Conservation (phyloP, 2,329 filamentous ascomycete genomes). For the Colletotrichum scovillei region DNA sequence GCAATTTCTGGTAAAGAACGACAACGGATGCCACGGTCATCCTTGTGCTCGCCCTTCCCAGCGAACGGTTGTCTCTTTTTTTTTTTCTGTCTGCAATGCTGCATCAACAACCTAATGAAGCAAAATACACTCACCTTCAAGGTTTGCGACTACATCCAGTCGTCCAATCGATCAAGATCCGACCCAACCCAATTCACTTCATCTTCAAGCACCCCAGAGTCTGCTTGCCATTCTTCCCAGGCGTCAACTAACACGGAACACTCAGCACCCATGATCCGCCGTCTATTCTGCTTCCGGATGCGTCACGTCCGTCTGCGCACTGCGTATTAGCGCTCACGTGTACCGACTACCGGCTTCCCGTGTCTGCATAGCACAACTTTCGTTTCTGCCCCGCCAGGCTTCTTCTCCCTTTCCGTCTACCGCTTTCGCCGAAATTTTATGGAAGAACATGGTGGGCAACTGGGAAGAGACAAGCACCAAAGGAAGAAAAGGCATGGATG, state of each 20-base stretch:
- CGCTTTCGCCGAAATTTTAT: not conserved
- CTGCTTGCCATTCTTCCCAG: not conserved
- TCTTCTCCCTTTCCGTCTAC: slow-evolving; percentile 17
- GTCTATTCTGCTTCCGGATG: slow-evolving; percentile 14
- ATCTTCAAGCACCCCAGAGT: not conserved
- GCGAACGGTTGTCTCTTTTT: not conserved
- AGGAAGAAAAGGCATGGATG: slow-evolving; percentile 6
- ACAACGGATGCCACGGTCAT: not conserved
- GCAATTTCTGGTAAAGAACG: no score
- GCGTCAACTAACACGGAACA: not conserved
- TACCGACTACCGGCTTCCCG: slow-evolving; percentile 17
- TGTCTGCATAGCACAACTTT: slow-evolving; percentile 22
- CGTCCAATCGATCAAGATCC: slow-evolving; percentile 28
- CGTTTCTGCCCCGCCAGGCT: not conserved
- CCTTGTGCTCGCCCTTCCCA: not conserved
- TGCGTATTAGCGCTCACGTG: slow-evolving; percentile 4
- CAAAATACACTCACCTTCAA: not conserved
- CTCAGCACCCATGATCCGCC: slow-evolving; percentile 10
- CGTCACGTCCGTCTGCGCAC: slow-evolving; percentile 14
- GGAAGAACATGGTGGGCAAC: not conserved
- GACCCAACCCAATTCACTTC: slow-evolving; percentile 16
- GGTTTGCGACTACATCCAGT: not conserved
- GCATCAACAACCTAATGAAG: not conserved
- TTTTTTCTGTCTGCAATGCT: no score
- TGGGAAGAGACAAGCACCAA: not conserved